These are phyloP conservation scores for Talaromyces nanjingensis DNA, from an alignment of 495 filamentous ascomycete genomes.

Conservation along the genomic window DNA sequence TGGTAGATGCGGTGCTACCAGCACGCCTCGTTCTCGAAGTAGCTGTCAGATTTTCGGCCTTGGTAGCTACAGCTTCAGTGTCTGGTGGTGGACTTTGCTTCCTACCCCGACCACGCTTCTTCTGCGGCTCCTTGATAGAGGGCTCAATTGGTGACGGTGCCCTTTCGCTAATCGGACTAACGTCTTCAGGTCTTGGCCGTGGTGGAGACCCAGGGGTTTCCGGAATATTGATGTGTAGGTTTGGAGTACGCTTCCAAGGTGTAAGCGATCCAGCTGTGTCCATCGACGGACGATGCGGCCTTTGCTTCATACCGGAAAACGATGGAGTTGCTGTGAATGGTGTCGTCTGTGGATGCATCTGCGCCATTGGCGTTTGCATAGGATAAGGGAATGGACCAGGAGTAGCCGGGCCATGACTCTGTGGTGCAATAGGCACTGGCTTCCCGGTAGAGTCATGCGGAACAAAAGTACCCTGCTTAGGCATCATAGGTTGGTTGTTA, in stretches of 20 bases:
- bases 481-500: conserved; percentile 13
- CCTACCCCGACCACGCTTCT: conserved; percentile 16
- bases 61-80: conserved; percentile 23
- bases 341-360: conserved; percentile 12
- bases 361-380: conserved; percentile 27
- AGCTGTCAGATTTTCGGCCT: conserved; percentile 27
- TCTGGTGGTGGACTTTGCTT: conserved; percentile 16
- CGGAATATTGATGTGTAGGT: conserved; percentile 28
- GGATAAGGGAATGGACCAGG: conserved; percentile 13
- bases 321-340: conserved; percentile 12
- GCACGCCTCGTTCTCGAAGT: conserved; percentile 32
- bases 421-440: conserved; percentile 15
- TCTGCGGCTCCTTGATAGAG: conserved; percentile 24
- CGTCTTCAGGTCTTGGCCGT: conserved; percentile 40
- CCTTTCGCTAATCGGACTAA: conserved; percentile 48
- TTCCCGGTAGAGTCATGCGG: conserved; percentile 9
- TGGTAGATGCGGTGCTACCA: conserved; percentile 47
- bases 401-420: conserved; percentile 21
- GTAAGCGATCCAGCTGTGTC: conserved; percentile 39
- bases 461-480: conserved; percentile 9
- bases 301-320: conserved; percentile 20
- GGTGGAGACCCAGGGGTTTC: conserved; percentile 38
- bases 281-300: conserved; percentile 32
- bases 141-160: conserved; percentile 34
- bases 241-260: conserved; percentile 41